Evolutionary conservation across 768 basidiomycete genomes (phyloP).

Genomic region (Suillus discolor): DNA sequence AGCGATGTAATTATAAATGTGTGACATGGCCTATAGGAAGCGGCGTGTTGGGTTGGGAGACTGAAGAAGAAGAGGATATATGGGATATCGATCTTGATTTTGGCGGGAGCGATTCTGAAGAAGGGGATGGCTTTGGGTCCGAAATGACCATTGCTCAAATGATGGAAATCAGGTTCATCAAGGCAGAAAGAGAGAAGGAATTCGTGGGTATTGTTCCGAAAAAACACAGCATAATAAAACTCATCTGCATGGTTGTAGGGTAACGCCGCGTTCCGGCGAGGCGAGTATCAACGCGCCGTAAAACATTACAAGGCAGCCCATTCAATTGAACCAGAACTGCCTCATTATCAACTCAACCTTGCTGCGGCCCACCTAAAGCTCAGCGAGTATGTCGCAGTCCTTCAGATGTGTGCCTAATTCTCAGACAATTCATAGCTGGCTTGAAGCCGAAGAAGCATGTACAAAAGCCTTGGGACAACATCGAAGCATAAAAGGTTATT

Average conservation of each 20-base stretch:
- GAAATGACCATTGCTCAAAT: slow-evolving; percentile 71
- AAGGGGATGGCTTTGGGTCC: slow-evolving; percentile 42
- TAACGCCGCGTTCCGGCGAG: slow-evolving; percentile 67
- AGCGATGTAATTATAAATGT: background rate
- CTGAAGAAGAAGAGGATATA: slow-evolving; percentile 73
- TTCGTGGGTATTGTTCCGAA: slow-evolving; percentile 41
- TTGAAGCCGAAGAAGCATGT: slow-evolving; percentile 72
- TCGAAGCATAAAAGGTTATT: slow-evolving; percentile 68
- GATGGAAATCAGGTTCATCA: slow-evolving; percentile 73
- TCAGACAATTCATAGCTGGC: slow-evolving; percentile 52
- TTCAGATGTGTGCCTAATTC: slow-evolving; percentile 13
- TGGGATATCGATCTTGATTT: slow-evolving; percentile 77
- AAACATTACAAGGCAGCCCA: slow-evolving; percentile 61
- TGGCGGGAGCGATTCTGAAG: slow-evolving; percentile 54
- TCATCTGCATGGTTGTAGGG: slow-evolving; percentile 46
- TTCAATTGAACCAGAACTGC: slow-evolving; percentile 68
- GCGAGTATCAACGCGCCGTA: slow-evolving; percentile 58
- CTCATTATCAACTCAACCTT: slow-evolving; percentile 76
- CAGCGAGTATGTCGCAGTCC: slow-evolving; percentile 51
- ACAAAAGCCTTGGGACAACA: slow-evolving; percentile 66
- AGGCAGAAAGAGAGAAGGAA: slow-evolving; percentile 74
- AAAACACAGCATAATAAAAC: background rate
- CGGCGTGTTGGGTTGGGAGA: slow-evolving; percentile 74
- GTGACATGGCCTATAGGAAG: slow-evolving; percentile 36
- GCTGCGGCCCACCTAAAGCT: slow-evolving; percentile 76